Evolutionary conservation across 2,329 filamentous ascomycete genomes (phyloP), one percentile per base, ranked within the genome.

Genomic region (Fusarium phyllophilum): DNA sequence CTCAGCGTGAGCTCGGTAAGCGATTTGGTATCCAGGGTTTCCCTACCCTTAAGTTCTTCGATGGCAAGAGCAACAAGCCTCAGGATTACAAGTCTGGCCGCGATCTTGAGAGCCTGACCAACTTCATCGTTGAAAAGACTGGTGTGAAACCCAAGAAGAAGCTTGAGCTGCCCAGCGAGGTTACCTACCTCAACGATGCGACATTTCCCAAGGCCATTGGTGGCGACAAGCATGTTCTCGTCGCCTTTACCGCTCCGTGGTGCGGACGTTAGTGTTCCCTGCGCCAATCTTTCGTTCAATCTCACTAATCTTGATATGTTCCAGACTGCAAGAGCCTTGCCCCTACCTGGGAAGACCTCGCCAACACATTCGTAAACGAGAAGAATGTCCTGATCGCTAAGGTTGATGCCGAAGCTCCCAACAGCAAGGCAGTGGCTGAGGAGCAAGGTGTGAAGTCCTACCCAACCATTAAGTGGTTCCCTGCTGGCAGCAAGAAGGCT

Each of bases 391-490:
- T 97, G 49, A 91, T 99, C 79, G 96, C 95, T 83, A 98, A 99
- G 87, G 93, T 99, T 71, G 96, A 99, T 81, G 95, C 94, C 80
- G 96, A 99, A 85, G 91, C 93, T 36, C 91, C 94, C 78, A 94
- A 94, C 83, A 90, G 92, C 83, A 98, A 97, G 85, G 89, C 89
- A 49, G 91, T 92, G 56, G 92, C 95, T 58, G 84, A 90, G 80
- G 90, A 92, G 58, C 92, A 96, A 81, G 94, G 91, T 70, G 90
- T 99, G 76, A 89, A 89, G 62, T 94, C 93, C 41, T 99, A 97
- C 88, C 96, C 96, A 56, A 99, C 96, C 72, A 97, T 99, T 87
- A 97, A 97, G 87, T 99, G 92, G 90, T 99, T 98, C 89, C 90
- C 94, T 77, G 93, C 93, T 82, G 95, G 95, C 77, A 93, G 91